Evolutionary conservation across 2,329 filamentous ascomycete genomes (phyloP), one percentile per base, ranked within the genome.

Genomic region (Aspergillus sp.): DNA sequence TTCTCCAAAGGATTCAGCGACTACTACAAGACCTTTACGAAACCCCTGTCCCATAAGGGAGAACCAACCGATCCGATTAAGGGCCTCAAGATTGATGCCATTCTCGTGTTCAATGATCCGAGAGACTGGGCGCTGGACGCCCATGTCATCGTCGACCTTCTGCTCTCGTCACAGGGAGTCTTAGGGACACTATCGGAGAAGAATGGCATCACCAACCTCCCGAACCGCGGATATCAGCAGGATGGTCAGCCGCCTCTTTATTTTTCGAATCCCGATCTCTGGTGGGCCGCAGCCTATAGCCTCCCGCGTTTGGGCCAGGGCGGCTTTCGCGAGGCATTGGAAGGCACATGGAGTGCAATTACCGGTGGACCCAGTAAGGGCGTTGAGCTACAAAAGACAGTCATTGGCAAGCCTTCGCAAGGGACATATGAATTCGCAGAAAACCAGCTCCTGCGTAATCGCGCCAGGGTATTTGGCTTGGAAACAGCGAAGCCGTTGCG

Each of bases 61-160:
- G 68, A 75, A 40, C 61, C 68, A 1, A 69, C 72, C 15, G 77
- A 80, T 59, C 80, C 74, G 2, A 74, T 74, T 1, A 76, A 78
- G 13, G 82, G 79, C 17, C 81, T 93, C 48, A 92, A 91, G 66
- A 89, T 99, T 65, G 91, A 96, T 69, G 92, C 93, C 27, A 86
- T 98, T 27, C 89, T 98, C 68, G 89, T 97, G 6, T 97, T 93
- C 82, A 96, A 96, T 73, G 95, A 98, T 74, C 93, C 95, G 3
- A 86, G 95, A 56, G 95, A 99, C 78, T 99, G 95, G 95, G 92
- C 90, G 1, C 82, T 97, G 9, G 93, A 98, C 73, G 86, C 86
- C 2, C 90, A 96, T 70, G 79, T 98, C 66, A 89, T 98, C 57
- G 75, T 89, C 54, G 95, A 99, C 73, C 78, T 96, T 11, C 79